Conservation (phyloP, 768 basidiomycete genomes). For the Suillus lakei region DNA sequence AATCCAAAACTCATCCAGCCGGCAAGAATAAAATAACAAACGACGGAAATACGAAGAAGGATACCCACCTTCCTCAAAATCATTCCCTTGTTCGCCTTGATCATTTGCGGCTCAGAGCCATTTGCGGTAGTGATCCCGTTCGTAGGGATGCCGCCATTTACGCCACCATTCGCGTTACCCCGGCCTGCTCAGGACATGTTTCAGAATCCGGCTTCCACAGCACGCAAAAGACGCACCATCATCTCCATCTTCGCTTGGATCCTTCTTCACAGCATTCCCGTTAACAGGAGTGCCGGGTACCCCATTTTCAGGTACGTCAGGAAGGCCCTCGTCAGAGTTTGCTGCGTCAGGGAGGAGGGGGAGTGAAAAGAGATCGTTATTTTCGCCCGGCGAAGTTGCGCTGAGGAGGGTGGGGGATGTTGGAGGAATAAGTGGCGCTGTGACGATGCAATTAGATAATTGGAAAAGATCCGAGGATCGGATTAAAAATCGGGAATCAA, state of each 20-base stretch:
- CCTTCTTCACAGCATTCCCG: slow-evolving; percentile 25
- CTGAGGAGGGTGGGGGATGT: slow-evolving; percentile 1
- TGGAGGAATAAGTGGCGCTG: slow-evolving; percentile 7
- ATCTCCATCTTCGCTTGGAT: slow-evolving; percentile 36
- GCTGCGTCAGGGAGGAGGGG: neutral
- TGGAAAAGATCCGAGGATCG: neutral
- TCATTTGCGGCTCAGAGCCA: slow-evolving; percentile 47
- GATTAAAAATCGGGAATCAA: neutral
- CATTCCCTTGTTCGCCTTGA: slow-evolving; percentile 96
- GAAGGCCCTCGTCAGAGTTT: slow-evolving; percentile 20
- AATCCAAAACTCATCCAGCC: slow-evolving; percentile 33
- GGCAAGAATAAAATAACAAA: slow-evolving; percentile 46
- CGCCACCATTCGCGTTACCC: slow-evolving; percentile 16
- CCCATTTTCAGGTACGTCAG: slow-evolving; percentile 35
- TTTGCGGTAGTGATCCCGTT: slow-evolving; percentile 14
- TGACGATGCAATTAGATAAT: neutral
- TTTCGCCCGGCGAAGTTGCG: slow-evolving; percentile 6
- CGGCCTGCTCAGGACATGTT: slow-evolving; percentile 4
- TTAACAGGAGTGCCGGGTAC: neutral
- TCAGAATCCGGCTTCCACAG: neutral
- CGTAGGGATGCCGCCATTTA: slow-evolving; percentile 22
- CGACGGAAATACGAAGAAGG: neutral
- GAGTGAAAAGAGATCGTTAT: slow-evolving; percentile 7
- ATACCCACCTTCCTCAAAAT: slow-evolving; percentile 73
- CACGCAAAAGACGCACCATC: slow-evolving; percentile 11